phyloP scores from a whole-genome alignment of 495 filamentous ascomycete genomes.

The Friedmanniomyces simplex region DNA sequence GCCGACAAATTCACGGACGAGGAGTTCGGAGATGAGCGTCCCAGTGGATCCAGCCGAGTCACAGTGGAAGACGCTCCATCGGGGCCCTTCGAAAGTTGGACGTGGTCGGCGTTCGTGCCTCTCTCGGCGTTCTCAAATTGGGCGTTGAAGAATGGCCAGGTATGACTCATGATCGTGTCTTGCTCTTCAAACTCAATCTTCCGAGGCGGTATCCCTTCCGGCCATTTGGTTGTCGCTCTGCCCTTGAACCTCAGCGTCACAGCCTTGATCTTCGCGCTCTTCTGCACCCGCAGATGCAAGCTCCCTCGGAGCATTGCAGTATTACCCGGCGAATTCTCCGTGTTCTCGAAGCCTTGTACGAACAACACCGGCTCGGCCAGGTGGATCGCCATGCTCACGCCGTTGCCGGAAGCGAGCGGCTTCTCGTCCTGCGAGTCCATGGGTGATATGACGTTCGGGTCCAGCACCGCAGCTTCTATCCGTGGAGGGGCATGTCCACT shows the following conservation, averaged over 20 bases:
- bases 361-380: constrained; percentile 86
- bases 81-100: constrained; percentile 34
- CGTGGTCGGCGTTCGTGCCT: constrained; percentile 56
- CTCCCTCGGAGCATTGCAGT: constrained; percentile 81
- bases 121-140: constrained; percentile 48
- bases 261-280: constrained; percentile 91
- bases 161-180: constrained; percentile 64
- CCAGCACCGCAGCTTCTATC: neutral
- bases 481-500: neutral
- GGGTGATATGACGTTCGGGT: constrained; percentile 20
- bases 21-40: constrained; percentile 41
- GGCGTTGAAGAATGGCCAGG: constrained; percentile 75
- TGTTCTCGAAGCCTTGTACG: constrained; percentile 82
- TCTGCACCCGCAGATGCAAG: constrained; percentile 70
- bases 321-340: constrained; percentile 54
- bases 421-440: constrained; percentile 32
- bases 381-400: constrained; percentile 36
- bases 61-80: constrained; percentile 9
- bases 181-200: constrained; percentile 77
- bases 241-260: constrained; percentile 79
- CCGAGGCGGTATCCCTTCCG: constrained; percentile 88
- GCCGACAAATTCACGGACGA: constrained; percentile 34
- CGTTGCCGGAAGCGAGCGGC: constrained; percentile 41
- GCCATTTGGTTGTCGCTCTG: constrained; percentile 87
- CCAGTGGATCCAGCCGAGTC: constrained; percentile 15